Percentiles rank a stretch among this genome's conserved stretches.
These are phyloP conservation scores for Fusarium stilboides DNA, from an alignment of 2,329 filamentous ascomycete genomes.

Conservation along the genomic window DNA sequence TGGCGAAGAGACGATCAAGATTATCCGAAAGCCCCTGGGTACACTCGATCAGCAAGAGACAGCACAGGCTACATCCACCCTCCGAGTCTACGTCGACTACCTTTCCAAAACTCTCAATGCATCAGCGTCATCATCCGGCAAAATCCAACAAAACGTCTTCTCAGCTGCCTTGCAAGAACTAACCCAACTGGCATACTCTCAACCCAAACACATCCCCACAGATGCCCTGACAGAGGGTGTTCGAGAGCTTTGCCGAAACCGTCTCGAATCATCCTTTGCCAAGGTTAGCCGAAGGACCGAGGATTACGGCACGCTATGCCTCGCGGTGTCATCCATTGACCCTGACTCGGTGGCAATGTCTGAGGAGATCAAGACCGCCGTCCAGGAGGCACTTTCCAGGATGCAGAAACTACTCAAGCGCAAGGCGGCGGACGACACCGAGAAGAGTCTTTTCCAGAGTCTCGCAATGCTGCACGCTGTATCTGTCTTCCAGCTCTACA, in stretches of 20 bases:
- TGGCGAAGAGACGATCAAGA: slow-evolving; percentile 66
- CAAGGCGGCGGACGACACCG: slow-evolving; percentile 54
- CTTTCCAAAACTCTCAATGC: slow-evolving; percentile 67
- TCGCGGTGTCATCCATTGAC: slow-evolving; percentile 69
- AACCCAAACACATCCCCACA: slow-evolving; percentile 58
- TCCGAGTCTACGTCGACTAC: slow-evolving; percentile 69
- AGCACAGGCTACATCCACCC: slow-evolving; percentile 51
- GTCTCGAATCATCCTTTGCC: slow-evolving; percentile 71
- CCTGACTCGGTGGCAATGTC: slow-evolving; percentile 68
- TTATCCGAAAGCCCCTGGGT: slow-evolving; percentile 62
- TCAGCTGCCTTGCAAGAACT: slow-evolving; percentile 65
- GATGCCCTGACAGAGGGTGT: slow-evolving; percentile 66
- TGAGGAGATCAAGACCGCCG: slow-evolving; percentile 67
- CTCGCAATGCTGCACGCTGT: slow-evolving; percentile 87
- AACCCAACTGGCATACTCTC: slow-evolving; percentile 69
- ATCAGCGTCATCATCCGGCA: slow-evolving; percentile 48
- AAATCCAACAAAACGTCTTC: slow-evolving; percentile 53
- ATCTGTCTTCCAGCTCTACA: slow-evolving; percentile 89
- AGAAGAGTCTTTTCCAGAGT: slow-evolving; percentile 68
- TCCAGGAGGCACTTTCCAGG: slow-evolving; percentile 66
- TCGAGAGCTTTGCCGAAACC: slow-evolving; percentile 68
- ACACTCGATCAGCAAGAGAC: slow-evolving; percentile 49
- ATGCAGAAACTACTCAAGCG: slow-evolving; percentile 68
- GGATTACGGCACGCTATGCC: slow-evolving; percentile 68
- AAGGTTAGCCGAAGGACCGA: slow-evolving; percentile 69